Conservation (phyloP, 148 eudicot genomes). For the Silene uniflora region DNA sequence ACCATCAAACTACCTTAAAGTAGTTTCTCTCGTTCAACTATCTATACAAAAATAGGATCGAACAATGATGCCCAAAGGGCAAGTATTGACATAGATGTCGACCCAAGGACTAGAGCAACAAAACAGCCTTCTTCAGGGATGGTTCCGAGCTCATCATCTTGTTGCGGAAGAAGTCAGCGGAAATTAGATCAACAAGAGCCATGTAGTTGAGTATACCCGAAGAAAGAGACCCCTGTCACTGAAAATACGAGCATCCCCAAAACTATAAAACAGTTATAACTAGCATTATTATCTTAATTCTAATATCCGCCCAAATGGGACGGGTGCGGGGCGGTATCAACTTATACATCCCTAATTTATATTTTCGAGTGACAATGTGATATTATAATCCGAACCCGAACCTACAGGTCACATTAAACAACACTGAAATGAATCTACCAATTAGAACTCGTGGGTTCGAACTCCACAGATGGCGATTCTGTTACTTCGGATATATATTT, state of each 20-base stretch:
- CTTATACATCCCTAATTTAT: too few relatives aligned
- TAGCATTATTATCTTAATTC: too few relatives aligned
- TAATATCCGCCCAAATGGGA: too few relatives aligned
- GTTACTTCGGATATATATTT: too few relatives aligned
- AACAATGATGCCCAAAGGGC: conserved; percentile 71
- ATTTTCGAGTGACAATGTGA: too few relatives aligned
- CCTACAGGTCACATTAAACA: too few relatives aligned
- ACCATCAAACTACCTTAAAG: background rate
- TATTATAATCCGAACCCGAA: too few relatives aligned
- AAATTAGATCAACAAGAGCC: conserved; percentile 77
- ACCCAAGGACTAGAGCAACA: conserved; percentile 68
- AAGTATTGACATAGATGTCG: conserved; percentile 76
- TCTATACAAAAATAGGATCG: conserved; percentile 15
- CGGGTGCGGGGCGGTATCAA: too few relatives aligned
- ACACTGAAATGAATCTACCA: too few relatives aligned
- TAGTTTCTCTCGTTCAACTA: conserved; percentile 2
- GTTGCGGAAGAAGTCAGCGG: conserved; percentile 79
- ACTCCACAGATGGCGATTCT: too few relatives aligned
- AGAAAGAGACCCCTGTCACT: conserved; percentile 71
- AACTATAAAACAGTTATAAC: too few relatives aligned
- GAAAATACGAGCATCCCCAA: conserved; percentile 64
- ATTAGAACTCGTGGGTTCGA: too few relatives aligned
- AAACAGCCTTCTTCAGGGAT: conserved; percentile 63
- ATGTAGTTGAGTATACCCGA: conserved; percentile 82
- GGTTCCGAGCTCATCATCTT: conserved; percentile 61